Conservation (phyloP, 2,329 filamentous ascomycete species). For the Trichoderma atroviride region DNA sequence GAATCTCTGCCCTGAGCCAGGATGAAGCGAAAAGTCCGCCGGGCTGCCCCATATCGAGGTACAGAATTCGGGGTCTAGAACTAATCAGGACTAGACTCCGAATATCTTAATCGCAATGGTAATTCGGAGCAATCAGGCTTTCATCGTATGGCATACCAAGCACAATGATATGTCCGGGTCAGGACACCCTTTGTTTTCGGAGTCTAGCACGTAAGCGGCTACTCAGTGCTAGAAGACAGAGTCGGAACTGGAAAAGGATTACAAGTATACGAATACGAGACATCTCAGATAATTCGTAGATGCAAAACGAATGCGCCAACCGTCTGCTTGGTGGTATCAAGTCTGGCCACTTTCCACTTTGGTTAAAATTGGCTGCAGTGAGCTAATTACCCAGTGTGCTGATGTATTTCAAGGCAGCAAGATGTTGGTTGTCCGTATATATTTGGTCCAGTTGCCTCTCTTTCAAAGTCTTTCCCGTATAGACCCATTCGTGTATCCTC, state of each 20-base stretch:
- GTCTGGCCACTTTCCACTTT: conserved; percentile 7
- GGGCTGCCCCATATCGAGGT: background rate
- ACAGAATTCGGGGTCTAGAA: conserved; percentile 18
- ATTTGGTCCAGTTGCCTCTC: background rate
- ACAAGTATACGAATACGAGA: conserved; percentile 14
- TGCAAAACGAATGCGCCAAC: background rate
- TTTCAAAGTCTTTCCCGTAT: background rate
- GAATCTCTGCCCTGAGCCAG: conserved; percentile 2
- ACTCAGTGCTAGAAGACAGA: background rate
- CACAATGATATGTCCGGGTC: background rate
- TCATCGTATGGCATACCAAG: background rate
- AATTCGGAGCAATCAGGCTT: conserved; percentile 5
- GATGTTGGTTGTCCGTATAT: background rate
- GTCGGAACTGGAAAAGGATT: background rate
- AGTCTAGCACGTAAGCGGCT: conserved; percentile 9
- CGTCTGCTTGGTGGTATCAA: background rate
- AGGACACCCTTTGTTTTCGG: background rate
- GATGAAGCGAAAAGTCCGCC: conserved; percentile 2
- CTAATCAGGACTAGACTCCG: conserved; percentile 22
- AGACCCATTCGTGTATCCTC: background rate
- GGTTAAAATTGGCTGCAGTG: background rate
- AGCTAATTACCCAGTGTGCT: background rate
- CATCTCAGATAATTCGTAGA: background rate
- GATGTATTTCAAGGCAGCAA: background rate
- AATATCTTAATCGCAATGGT: conserved; percentile 11